phyloP scores from a whole-genome alignment of 2,329 filamentous ascomycete genomes.

The Pestalotiopsis sp. region DNA sequence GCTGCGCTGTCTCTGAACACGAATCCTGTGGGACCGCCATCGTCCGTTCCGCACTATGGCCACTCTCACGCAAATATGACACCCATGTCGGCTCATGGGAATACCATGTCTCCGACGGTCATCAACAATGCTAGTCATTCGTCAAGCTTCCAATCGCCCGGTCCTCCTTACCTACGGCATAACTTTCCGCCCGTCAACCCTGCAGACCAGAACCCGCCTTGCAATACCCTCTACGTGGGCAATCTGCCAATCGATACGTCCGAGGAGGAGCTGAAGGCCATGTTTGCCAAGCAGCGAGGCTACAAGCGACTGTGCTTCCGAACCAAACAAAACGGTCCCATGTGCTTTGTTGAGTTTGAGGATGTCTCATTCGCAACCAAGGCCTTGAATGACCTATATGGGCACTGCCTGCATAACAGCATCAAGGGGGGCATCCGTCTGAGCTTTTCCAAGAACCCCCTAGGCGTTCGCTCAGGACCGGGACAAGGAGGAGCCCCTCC shows the following conservation, averaged over 20 bases:
- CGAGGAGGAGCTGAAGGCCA: slow-evolving; percentile 90
- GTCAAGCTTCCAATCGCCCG: slow-evolving; percentile 57
- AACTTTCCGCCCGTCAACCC: slow-evolving; percentile 88
- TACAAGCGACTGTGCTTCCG: slow-evolving; percentile 96
- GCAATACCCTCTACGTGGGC: slow-evolving; percentile 98
- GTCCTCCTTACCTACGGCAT: slow-evolving; percentile 61
- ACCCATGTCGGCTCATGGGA: slow-evolving; percentile 21
- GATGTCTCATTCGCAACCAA: slow-evolving; percentile 91
- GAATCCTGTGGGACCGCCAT: slow-evolving; percentile 56
- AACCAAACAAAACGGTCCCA: slow-evolving; percentile 92
- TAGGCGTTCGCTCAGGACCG: slow-evolving; percentile 80
- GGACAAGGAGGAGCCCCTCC: slow-evolving; percentile 39
- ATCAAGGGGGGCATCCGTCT: slow-evolving; percentile 92
- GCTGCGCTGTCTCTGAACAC: slow-evolving; percentile 73
- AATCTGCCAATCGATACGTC: slow-evolving; percentile 91
- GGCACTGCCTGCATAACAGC: slow-evolving; percentile 84
- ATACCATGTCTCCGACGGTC: slow-evolving; percentile 59
- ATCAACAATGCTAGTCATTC: slow-evolving; percentile 47
- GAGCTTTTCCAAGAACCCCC: slow-evolving; percentile 96
- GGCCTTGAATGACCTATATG: slow-evolving; percentile 86
- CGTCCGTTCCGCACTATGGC: slow-evolving; percentile 48
- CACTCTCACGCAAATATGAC: slow-evolving; percentile 24
- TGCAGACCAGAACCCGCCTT: slow-evolving; percentile 94
- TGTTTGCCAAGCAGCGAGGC: slow-evolving; percentile 91
- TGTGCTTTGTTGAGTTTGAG: slow-evolving; percentile 99